Evolutionary conservation across 192 early-diverging fungal species (phyloP).

Genomic region (Coemansia asiatica): DNA sequence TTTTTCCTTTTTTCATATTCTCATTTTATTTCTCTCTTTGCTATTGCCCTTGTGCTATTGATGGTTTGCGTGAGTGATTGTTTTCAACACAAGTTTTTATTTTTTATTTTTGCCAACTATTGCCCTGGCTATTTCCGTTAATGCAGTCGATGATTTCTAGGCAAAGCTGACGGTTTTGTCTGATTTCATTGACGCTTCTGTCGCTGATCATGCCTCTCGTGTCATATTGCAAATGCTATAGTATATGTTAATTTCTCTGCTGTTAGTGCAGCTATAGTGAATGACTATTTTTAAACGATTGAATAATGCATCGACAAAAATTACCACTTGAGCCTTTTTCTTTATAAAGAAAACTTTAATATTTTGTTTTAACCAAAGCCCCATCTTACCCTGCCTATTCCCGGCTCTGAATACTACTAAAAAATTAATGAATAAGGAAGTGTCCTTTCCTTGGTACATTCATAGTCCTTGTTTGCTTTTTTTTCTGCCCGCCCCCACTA

Average conservation of each 20-base stretch:
- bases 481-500: neutral
- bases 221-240: slow-evolving; percentile 10
- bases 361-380: neutral
- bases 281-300: neutral
- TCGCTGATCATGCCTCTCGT: slow-evolving; percentile 4
- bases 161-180: neutral
- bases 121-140: neutral
- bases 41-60: neutral
- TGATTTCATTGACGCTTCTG: neutral
- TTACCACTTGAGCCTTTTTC: neutral
- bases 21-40: neutral
- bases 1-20: neutral
- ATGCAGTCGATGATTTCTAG: neutral
- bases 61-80: neutral
- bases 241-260: neutral
- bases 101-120: too few species aligned
- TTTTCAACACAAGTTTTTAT: neutral
- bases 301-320: neutral
- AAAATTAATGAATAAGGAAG: too few species aligned
- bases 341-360: too few species aligned
- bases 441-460: neutral
- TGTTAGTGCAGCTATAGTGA: slow-evolving; percentile 11
- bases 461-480: neutral
- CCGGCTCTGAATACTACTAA: neutral
- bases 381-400: neutral